Base-by-base conservation (phyloP, 768 basidiomycete genomes). In the Xerocomus brunneocitrinus region DNA sequence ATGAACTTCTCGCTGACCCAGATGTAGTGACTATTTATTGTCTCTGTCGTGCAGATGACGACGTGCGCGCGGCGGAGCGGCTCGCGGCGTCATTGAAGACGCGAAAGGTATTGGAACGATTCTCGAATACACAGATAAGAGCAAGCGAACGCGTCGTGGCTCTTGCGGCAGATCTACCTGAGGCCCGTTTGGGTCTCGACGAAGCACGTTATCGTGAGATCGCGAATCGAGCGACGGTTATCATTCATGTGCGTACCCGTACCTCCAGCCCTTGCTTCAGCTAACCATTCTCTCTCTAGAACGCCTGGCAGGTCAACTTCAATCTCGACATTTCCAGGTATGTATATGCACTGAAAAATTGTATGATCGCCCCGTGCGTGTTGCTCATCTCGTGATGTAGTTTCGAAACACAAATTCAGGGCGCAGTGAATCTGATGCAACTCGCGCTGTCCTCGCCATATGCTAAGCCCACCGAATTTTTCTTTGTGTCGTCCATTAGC, bases 241-340 rank as follows among this genome's bases (percentile, higher is more conserved):
- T 81, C 24, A 73, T 82, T 12, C 79, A 80, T 61, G 75, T 76
- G 53, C 35, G 65, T 59, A 8, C 5, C 7, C 31, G 22, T 28
- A 8, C 7, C 16, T 28, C 9, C 19, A 3, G 30, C 16, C 8
- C 8, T 13, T 49, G 19, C 39, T n/a, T 48, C 8, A 16, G 7
- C 31, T 24, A 36, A 16, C 14, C 13, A 19, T 32, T 25, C 8
- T 13, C 10, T 35, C 14, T 43, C 34, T 41, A 78, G 77, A 81
- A 78, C 47, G 79, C 78, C 12, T 82, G 81, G 81, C 74, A 76
- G 2, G 81, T 82, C 54, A 82, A 82, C 63, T 82, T 83, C 55
- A 74, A 71, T 47, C 64, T 81, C 39, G 67, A 66, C 8, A 62
- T 67, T n/a, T 60, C 62, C 5, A 66, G 67, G 67, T 57, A 49